phyloP scores from a whole-genome alignment of 306 rosid genomes.

The Cicer cuneatum region DNA sequence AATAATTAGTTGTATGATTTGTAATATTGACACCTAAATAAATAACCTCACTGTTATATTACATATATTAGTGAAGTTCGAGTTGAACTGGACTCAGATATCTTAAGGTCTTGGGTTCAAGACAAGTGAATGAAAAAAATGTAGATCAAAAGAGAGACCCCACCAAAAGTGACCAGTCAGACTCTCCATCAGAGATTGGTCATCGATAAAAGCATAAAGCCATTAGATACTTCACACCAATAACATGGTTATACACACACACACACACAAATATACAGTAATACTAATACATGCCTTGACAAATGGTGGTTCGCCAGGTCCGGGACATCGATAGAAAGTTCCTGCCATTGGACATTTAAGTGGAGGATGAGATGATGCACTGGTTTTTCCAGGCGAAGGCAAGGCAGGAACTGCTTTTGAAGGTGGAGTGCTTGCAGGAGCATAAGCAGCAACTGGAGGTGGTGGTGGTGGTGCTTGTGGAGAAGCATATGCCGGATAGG shows the following conservation, averaged over 20 bases:
- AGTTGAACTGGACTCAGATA: no score
- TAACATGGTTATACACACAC: no score
- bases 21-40: background rate
- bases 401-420: conserved; percentile 54
- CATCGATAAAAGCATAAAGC: no score
- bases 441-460: conserved; percentile 50
- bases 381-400: conserved; percentile 63
- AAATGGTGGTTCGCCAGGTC: conserved; percentile 87
- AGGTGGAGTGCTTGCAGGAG: conserved; percentile 62
- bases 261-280: background rate
- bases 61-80: no score
- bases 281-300: conserved; percentile 63
- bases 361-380: conserved; percentile 71
- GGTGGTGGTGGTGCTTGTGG: conserved; percentile 52
- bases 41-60: background rate
- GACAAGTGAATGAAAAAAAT: no score
- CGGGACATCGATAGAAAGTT: conserved; percentile 79
- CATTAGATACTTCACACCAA: no score
- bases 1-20: background rate
- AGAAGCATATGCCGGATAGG: conserved; percentile 49
- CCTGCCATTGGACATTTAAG: conserved; percentile 98
- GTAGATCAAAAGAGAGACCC: no score
- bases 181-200: no score
- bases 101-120: no score
- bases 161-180: no score